phyloP scores from a whole-genome alignment of 208 protist species.

The Leishmania mexicana region DNA sequence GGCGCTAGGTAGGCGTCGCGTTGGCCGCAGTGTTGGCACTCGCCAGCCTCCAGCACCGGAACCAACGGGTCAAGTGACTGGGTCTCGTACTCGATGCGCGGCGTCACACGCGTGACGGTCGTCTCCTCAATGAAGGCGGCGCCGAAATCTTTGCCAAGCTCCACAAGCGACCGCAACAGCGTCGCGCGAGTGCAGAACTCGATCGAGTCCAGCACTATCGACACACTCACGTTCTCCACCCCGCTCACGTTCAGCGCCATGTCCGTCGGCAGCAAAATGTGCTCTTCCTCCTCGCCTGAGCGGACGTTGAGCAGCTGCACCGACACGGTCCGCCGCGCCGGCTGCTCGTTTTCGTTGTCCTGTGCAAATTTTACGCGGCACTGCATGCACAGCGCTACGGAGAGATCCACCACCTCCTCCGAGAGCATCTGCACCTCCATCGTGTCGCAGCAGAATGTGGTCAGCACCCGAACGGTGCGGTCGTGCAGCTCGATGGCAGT shows the following conservation, averaged over 20 bases:
- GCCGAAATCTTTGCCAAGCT: conserved; percentile 72
- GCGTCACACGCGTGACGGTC: conserved; percentile 44
- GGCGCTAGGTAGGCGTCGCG: conserved; percentile 39
- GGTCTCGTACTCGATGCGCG: conserved; percentile 64
- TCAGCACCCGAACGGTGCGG: conserved; percentile 37
- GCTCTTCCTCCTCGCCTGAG: conserved; percentile 66
- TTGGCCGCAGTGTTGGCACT: conserved; percentile 66
- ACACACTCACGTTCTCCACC: conserved; percentile 64
- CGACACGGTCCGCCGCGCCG: conserved; percentile 38
- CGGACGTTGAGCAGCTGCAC: conserved; percentile 54
- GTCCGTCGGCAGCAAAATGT: conserved; percentile 64
- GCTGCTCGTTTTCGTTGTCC: conserved; percentile 50
- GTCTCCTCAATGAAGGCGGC: conserved; percentile 62
- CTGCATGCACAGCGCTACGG: conserved; percentile 54
- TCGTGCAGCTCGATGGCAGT: conserved; percentile 24
- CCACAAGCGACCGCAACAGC: conserved; percentile 66
- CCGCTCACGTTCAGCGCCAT: conserved; percentile 56
- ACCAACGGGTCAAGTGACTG: conserved; percentile 45
- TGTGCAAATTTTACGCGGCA: conserved; percentile 39
- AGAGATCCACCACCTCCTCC: conserved; percentile 71
- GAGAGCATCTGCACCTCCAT: conserved; percentile 58
- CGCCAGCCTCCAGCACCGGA: conserved; percentile 40
- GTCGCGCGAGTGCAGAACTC: conserved; percentile 65
- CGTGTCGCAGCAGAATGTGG: conserved; percentile 42
- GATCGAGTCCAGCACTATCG: conserved; percentile 48